phyloP scores from a whole-genome alignment of 202 grass and related monocot genomes.

The Schoenoplectus triqueter region DNA sequence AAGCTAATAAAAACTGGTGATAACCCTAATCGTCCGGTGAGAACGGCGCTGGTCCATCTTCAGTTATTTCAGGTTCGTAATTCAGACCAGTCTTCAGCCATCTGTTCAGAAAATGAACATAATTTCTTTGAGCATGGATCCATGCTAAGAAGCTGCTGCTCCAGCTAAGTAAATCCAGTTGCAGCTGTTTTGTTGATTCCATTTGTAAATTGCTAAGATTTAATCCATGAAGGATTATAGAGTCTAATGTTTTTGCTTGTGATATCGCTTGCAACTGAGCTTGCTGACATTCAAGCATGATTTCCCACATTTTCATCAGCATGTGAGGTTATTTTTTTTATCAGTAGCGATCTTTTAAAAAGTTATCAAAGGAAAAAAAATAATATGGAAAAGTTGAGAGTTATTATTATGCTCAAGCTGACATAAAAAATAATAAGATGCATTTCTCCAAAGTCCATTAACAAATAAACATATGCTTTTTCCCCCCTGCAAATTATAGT shows the following conservation, averaged over 20 bases:
- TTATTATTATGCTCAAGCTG: neutral
- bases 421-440: neutral
- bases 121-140: constrained; percentile 62
- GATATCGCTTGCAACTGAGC: constrained; percentile 59
- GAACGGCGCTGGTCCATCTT: constrained; percentile 62
- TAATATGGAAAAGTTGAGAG: neutral
- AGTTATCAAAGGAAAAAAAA: neutral
- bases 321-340: constrained; percentile 42
- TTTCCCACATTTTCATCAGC: constrained; percentile 73
- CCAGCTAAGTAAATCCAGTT: constrained; percentile 53
- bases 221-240: constrained; percentile 26
- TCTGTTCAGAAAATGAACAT: constrained; percentile 50
- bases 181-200: constrained; percentile 45
- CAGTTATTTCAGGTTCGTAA: constrained; percentile 65
- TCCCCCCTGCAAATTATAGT: too few species aligned
- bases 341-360: constrained; percentile 4
- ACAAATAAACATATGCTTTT: too few species aligned
- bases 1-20: constrained; percentile 61
- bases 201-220: constrained; percentile 53
- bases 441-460: too few species aligned
- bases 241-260: constrained; percentile 51
- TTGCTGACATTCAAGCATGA: constrained; percentile 69
- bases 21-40: constrained; percentile 66
- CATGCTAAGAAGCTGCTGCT: constrained; percentile 49
- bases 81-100: constrained; percentile 70